Evolutionary conservation across 73 alveolate genomes (phyloP), one percentile per base, ranked within the genome.

Genomic region (Effrenium voratum): DNA sequence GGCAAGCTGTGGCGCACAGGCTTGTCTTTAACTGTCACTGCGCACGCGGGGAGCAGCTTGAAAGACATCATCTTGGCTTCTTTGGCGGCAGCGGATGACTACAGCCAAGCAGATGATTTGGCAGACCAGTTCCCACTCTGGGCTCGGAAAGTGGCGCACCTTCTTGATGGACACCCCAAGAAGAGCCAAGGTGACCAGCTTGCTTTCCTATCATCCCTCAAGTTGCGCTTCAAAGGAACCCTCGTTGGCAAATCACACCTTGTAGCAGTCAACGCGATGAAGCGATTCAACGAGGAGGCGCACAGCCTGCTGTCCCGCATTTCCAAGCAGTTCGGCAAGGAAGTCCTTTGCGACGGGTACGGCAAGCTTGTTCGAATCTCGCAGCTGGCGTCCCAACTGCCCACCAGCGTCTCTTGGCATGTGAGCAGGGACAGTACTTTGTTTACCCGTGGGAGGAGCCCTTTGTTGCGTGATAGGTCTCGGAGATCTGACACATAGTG

Each of bases 271-370:
- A 40, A 41, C 2, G 59, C 87, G 1, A 76, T 76, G 87, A 41
- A 43, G 41, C 87, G 87, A 59, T 76, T 76, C 28, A 5, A n/a
- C 36, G 15, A 32, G 36, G 87, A 40, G 1, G 5, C 52, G 4
- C 43, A 41, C 40, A 60, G 3, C 38, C 40, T 3, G 43, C 34
- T 76, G 59, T 41, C 30, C 30, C 10, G 10, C 43, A 76, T 76
- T 41, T 59, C 38, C 59, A 41, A 40, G 60, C 43, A 76, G 87
- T 76, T 76, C 50, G 87, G 87, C 34, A 40, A 19, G 41, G 87
- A 28, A 8, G 87, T 76, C 19, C 43, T 76, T 40, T 15, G 26
- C 32, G 10, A 59, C 16, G 87, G 87, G 43, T 76, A 76, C 19
- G 50, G 30, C 43, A 76, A 76, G 87, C 40, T 76, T 59, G 50